Base-by-base conservation (phyloP, 495 filamentous ascomycete genomes). In the Monascus purpureus region DNA sequence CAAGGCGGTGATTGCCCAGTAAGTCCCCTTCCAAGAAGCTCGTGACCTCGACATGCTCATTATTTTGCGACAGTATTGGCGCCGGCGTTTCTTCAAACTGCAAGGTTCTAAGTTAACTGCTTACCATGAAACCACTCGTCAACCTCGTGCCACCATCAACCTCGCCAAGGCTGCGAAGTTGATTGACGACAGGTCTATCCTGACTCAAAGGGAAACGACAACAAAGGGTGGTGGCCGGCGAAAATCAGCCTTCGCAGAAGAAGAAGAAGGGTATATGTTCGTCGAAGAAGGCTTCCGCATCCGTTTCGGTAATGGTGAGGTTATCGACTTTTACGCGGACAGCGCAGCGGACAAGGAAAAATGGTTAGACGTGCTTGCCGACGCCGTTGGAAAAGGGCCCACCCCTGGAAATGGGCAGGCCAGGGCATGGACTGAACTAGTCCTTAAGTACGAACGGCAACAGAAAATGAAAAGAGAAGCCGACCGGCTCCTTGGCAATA, bases 191-290 rank as follows among this genome's bases (percentile, higher is more conserved):
- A 75, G 82, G 15, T 70, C 74, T n/a, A 65, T 82, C 17, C 70
- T 97, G 22, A 79, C 73, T 4, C 75, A 93, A 40, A 82, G 75
- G 35, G 80, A 85, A 48, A 81, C 76, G 0, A 74, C 67, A 26
- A 76, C 75, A 15, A 79, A 78, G 46, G 69, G 67, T 38, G 80
- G 82, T 35, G 77, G 77, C 41, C 75, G 90, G 14, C 76, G 90
- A 22, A 87, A 90, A 48, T 92, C 83, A 32, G 90, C 82, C 17
- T 97, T 97, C 44, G 87, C 92, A 6, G 90, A 96, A 53, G 92
- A 96, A 45, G 92, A 96, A 54, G 90, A 97, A 45, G 90, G 92
- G 29, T 97, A 96, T 61, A 93, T 95, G 85, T 96, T 96, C 44
- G 90, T 97, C 14, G 90, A 97, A 55, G 92, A 96, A 50, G 90